Evolutionary conservation across 1,139 yeast genomes (phyloP), one percentile per base, ranked within the genome.

Genomic region (Yamadazyma oceani): DNA sequence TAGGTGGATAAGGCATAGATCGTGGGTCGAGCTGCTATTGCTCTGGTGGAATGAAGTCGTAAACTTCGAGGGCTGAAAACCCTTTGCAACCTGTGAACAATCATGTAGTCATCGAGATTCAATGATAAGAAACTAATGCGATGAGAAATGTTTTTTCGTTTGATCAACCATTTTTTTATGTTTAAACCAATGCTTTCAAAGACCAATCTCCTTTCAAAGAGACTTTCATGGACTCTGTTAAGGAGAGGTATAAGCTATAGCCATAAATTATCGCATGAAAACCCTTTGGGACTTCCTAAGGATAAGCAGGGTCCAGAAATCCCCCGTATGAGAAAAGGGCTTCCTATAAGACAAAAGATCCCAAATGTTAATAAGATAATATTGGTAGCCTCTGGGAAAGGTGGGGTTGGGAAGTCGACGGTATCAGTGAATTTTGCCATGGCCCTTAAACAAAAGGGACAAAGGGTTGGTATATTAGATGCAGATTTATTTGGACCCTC

Each of bases 1-100:
- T 85, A 81, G 0, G 97, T 90, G 0, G 97, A 88, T 16, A 90
- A 64, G 0, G 98, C 97, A 66, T 83, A 92, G 4, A 92, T 82
- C 0, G 98, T 92, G 19, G 92, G 82, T 6, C 32, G 25, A 13
- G 13, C 8, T 5, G 14, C 28, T 7, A 26, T 8, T 14, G 10
- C 28, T 7, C 7, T 24, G 5, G 26, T 24, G n/a, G 26, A 24
- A 24, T 24, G n/a, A 24, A 24, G 11, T n/a, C 26, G 5, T 12
- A n/a, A 10, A 12, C 5, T 11, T 24, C 8, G 21, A 6, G 21
- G 21, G 8, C 8, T 19, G 5, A 19, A 19, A 19, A 8, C 21
- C 21, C 21, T 5, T 19, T 19, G 21, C 8, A 19, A 6, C 21
- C 5, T 6, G 5, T 19, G 21, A 19, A 19, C 8, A 19, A 19